Conservation (phyloP, 805 yeast genomes). For the Wickerhamiella musiphila region DNA sequence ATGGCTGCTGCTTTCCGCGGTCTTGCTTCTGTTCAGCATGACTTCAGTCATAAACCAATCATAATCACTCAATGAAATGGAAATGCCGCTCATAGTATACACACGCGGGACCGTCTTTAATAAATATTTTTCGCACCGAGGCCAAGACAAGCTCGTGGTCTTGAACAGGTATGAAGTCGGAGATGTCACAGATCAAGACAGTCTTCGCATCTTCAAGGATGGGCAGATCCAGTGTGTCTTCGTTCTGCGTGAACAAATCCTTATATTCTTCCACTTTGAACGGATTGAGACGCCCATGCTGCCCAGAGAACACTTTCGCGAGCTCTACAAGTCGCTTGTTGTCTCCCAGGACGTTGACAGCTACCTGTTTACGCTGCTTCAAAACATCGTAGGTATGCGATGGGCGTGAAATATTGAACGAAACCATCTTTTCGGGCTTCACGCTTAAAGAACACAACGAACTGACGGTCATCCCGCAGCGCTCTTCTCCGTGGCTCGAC, state of each 20-base stretch:
- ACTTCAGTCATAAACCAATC: too few species aligned
- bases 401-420: conserved; percentile 76
- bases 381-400: conserved; percentile 58
- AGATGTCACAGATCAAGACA: conserved; percentile 17
- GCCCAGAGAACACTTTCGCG: conserved; percentile 48
- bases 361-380: conserved; percentile 34
- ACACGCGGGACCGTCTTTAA: conserved; percentile 4
- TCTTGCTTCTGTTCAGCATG: too few species aligned
- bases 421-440: conserved; percentile 58
- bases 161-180: conserved; percentile 30
- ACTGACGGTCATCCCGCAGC: conserved; percentile 63
- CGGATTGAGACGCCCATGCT: conserved; percentile 23
- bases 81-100: conserved; percentile 10
- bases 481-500: conserved; percentile 27
- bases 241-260: conserved; percentile 7
- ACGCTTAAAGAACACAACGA: conserved; percentile 73
- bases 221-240: conserved; percentile 17
- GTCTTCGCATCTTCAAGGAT: conserved; percentile 14
- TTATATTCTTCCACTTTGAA: conserved; percentile 17
- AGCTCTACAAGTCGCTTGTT: conserved; percentile 33
- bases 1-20: too few species aligned
- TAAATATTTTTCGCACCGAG: conserved; percentile 27
- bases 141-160: conserved; percentile 90
- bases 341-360: conserved; percentile 63
- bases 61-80: conserved; percentile 6